Conservation (phyloP, 1,284 basidiomycete species). For the Chondrostereum purpureum region DNA sequence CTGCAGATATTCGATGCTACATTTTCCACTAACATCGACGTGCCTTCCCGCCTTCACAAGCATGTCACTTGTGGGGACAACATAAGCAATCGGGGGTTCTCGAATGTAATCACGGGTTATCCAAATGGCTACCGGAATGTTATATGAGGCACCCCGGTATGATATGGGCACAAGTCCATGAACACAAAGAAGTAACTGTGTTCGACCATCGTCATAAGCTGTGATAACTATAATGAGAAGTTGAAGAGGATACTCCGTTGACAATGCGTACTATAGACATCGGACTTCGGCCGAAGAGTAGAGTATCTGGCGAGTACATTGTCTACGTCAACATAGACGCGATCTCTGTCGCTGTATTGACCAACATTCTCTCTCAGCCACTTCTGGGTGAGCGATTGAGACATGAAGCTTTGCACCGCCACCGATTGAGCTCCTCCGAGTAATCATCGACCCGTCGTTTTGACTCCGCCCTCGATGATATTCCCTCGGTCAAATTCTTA, state of each 20-base stretch:
- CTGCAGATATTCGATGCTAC: conserved; percentile 59
- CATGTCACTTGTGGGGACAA: conserved; percentile 92
- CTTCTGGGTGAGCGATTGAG: conserved; percentile 34
- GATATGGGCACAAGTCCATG: conserved; percentile 89
- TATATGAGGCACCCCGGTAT: conserved; percentile 76
- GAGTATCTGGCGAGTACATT: conserved; percentile 47
- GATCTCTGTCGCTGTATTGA: conserved; percentile 56
- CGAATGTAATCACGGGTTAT: conserved; percentile 77
- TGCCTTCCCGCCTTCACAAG: conserved; percentile 73
- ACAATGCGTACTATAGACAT: conserved; percentile 4
- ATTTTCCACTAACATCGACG: conserved; percentile 83
- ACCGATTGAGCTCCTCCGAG: background rate
- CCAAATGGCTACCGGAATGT: conserved; percentile 93
- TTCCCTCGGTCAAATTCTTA: no score
- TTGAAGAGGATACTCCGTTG: conserved; percentile 32
- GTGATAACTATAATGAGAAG: conserved; percentile 23
- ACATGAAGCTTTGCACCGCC: conserved; percentile 14
- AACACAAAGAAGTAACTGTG: conserved; percentile 83
- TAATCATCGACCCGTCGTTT: background rate
- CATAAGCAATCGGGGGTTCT: conserved; percentile 83
- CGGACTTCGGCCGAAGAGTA: conserved; percentile 24
- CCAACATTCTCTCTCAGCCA: conserved; percentile 73
- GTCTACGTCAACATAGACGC: conserved; percentile 59
- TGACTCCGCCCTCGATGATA: background rate
- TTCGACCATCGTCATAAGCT: conserved; percentile 81